Percentiles rank a stretch among this genome's conserved stretches.
Evolutionary conservation across 805 yeast genomes (phyloP).

Genomic region (Jamesozyma jinghongensis): DNA sequence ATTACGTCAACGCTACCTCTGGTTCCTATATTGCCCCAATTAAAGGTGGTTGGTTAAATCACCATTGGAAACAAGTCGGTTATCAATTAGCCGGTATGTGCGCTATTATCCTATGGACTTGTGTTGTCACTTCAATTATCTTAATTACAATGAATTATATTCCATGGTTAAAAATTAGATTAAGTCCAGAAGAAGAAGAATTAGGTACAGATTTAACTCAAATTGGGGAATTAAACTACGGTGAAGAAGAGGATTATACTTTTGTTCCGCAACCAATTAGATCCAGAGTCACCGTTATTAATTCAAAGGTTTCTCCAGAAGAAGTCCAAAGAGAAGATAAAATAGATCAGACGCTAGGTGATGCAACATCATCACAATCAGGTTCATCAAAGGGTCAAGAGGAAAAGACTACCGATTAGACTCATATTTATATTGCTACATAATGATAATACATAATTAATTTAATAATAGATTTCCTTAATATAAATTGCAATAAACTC

Average conservation of each 20-base stretch:
- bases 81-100: constrained; percentile 75
- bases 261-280: constrained; percentile 75
- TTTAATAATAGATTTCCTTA: too few species aligned
- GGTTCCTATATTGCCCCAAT: constrained; percentile 49
- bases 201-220: constrained; percentile 82
- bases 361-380: too few species aligned
- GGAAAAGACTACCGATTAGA: too few species aligned
- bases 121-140: constrained; percentile 60
- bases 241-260: constrained; percentile 42
- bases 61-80: constrained; percentile 74
- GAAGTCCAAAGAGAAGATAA: constrained; percentile 28
- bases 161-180: constrained; percentile 75
- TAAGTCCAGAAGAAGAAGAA: constrained; percentile 79
- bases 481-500: too few species aligned
- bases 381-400: not conserved
- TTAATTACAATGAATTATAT: constrained; percentile 59
- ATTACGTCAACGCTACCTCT: constrained; percentile 78
- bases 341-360: constrained; percentile 11
- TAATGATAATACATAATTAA: too few species aligned
- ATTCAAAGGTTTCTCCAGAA: constrained; percentile 7
- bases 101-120: constrained; percentile 69
- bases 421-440: too few species aligned
- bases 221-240: constrained; percentile 80
- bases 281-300: constrained; percentile 35
- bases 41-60: constrained; percentile 83